Percentiles rank a stretch among this genome's conserved stretches.
These are phyloP conservation scores for Babesia sp. DNA, from an alignment of 169 alveolate species.

Conservation along the genomic window DNA sequence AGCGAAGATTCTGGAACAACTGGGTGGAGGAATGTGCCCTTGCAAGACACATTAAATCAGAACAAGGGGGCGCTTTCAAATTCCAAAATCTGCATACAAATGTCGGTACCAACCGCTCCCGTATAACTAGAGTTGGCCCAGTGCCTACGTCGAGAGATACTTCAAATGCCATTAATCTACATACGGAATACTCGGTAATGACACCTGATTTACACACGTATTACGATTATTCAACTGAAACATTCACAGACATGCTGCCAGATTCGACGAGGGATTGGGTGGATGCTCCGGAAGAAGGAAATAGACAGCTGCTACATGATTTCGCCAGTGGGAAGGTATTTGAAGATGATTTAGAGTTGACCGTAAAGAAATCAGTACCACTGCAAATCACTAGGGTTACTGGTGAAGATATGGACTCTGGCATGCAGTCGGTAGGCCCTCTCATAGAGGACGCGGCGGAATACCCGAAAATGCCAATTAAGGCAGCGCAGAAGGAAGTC, in stretches of 20 bases:
- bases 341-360: conserved; percentile 30
- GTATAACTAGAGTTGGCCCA: background rate
- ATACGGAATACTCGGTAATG: too few species aligned
- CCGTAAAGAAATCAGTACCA: background rate
- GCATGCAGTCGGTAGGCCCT: conserved; percentile 48
- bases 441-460: conserved; percentile 40
- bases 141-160: background rate
- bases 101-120: background rate
- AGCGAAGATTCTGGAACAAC: conserved; percentile 18
- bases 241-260: too few species aligned
- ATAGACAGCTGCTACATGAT: background rate
- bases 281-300: too few species aligned
- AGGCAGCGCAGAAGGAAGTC: conserved; percentile 25
- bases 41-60: background rate
- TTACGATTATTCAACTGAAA: too few species aligned
- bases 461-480: conserved; percentile 24
- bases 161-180: too few species aligned
- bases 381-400: background rate
- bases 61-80: background rate
- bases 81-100: background rate
- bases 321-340: conserved; percentile 34
- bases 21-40: conserved; percentile 1
- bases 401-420: background rate
- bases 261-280: too few species aligned
- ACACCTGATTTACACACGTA: too few species aligned